These are phyloP conservation scores for Xylariaceae sp. DNA, from an alignment of 2,329 filamentous ascomycete genomes.

Conservation along the genomic window DNA sequence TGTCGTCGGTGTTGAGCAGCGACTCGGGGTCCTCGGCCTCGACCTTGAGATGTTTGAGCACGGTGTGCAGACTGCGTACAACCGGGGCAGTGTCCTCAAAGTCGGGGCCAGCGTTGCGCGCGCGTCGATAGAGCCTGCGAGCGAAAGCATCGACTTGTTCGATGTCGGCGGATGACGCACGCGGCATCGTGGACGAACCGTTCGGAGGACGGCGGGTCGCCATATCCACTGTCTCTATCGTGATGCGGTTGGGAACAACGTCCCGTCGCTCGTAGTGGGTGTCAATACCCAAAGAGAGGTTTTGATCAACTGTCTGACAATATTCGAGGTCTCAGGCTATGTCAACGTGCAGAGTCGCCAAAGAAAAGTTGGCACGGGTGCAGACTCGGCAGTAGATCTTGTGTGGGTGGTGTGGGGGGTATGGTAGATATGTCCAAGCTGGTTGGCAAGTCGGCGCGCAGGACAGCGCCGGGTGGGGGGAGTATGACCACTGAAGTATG, in stretches of 20 bases:
- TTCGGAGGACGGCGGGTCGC: constrained; percentile 2
- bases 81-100: constrained; percentile 46
- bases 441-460: neutral
- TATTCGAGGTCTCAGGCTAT: no score
- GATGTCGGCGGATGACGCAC: constrained; percentile 36
- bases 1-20: constrained; percentile 40
- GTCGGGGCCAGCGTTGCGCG: constrained; percentile 43
- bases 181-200: neutral
- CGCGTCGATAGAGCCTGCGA: constrained; percentile 50
- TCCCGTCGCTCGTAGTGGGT: constrained; percentile 6
- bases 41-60: constrained; percentile 52
- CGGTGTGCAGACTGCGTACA: constrained; percentile 50
- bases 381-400: no score
- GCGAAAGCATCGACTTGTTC: constrained; percentile 53
- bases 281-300: neutral
- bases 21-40: constrained; percentile 56
- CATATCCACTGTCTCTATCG: constrained; percentile 4
- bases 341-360: no score
- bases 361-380: neutral
- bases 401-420: constrained; percentile 8
- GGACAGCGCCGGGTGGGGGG: neutral
- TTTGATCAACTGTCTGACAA: no score
- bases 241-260: constrained; percentile 6
- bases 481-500: no score
- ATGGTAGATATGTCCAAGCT: neutral